Evolutionary conservation across 108 stramenopile species (phyloP).

Genomic region (Parietichytrium sp.): DNA sequence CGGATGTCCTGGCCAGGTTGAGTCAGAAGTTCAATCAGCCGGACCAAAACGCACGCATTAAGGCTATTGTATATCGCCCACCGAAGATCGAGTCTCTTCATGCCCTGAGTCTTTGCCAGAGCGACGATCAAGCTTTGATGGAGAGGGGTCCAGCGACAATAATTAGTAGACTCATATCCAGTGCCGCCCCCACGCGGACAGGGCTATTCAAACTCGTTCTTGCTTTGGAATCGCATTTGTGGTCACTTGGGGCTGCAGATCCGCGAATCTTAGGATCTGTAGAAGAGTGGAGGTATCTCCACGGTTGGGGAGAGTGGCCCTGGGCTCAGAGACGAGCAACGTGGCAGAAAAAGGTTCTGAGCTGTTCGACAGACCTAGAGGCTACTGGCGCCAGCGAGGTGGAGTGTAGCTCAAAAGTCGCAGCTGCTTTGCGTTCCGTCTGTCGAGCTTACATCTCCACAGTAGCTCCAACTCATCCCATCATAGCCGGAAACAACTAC

Average conservation of each 20-base stretch:
- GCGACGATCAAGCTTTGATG: not conserved
- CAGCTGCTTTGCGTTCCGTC: constrained; percentile 2
- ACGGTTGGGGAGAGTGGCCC: constrained; percentile 13
- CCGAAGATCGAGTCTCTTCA: not conserved
- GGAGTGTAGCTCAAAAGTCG: not conserved
- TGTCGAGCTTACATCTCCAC: constrained; percentile 31
- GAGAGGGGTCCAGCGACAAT: not conserved
- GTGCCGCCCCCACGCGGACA: not conserved
- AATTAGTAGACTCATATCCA: not conserved
- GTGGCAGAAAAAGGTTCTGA: not conserved
- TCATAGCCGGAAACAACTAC: not conserved
- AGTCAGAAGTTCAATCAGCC: too few species aligned
- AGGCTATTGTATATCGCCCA: not conserved
- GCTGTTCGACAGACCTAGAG: not conserved
- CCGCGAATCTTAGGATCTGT: constrained; percentile 20
- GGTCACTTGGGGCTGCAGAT: constrained; percentile 37
- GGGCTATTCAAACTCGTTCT: not conserved
- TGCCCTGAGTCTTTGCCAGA: not conserved
- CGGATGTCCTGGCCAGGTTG: too few species aligned
- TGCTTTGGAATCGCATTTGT: not conserved
- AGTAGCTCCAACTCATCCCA: not conserved
- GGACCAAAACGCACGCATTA: too few species aligned
- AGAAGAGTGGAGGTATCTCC: constrained; percentile 35
- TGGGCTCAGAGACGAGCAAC: not conserved
- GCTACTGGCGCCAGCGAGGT: not conserved